These are phyloP conservation scores for Penicillium sp. DNA, from an alignment of 2,329 filamentous ascomycete species.

Conservation along the genomic window DNA sequence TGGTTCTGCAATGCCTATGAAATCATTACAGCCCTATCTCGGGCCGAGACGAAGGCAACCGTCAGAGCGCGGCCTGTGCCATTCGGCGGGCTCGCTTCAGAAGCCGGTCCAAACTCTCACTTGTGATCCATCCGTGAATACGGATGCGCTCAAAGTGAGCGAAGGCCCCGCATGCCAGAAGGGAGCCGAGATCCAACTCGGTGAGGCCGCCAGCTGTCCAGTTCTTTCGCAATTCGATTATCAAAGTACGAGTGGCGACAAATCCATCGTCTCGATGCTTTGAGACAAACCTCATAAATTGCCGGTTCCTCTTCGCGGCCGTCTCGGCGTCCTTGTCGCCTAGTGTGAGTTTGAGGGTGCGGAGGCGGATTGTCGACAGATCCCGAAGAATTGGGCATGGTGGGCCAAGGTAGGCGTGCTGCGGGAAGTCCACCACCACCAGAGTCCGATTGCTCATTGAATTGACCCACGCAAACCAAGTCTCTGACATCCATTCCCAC, in stretches of 20 bases:
- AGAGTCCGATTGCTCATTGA: not conserved
- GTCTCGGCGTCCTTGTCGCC: not conserved
- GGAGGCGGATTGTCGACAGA: not conserved
- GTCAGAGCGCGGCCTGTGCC: not conserved
- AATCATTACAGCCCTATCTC: not conserved
- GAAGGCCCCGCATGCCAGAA: not conserved
- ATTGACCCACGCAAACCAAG: not conserved
- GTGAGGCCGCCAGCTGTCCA: not conserved
- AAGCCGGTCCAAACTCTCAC: not conserved
- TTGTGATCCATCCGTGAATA: not conserved
- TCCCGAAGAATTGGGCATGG: not conserved
- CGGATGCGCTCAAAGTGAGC: not conserved
- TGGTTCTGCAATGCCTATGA: slow-evolving; percentile 44
- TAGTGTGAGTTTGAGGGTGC: not conserved
- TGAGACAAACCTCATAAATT: not conserved
- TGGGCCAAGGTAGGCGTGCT: not conserved
- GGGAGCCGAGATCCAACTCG: not conserved
- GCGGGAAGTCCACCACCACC: not conserved
- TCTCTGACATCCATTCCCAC: not conserved
- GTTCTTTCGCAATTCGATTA: not conserved
- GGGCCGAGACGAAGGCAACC: not conserved
- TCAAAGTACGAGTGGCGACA: not conserved
- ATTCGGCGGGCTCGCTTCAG: not conserved
- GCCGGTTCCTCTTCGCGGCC: not conserved
- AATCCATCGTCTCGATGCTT: not conserved